Conservation (phyloP, 805 yeast species). For the Suhomyces faveliae region DNA sequence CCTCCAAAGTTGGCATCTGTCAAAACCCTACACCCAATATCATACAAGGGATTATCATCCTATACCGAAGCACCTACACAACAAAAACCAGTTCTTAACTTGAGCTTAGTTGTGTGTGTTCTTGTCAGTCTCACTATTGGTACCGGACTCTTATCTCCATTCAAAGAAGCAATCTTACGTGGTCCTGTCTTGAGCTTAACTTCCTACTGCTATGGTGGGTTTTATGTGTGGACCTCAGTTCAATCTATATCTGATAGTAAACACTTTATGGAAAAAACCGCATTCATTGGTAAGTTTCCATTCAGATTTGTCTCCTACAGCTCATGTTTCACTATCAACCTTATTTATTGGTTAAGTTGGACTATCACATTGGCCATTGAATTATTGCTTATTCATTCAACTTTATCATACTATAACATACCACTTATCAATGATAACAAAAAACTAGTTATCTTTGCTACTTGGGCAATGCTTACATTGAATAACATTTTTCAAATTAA, state of each 20-base stretch:
- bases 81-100: neutral
- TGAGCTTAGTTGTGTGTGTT: neutral
- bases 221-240: conserved; percentile 35
- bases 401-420: conserved; percentile 16
- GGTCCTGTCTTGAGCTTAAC: conserved; percentile 26
- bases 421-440: conserved; percentile 30
- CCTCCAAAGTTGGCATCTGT: neutral
- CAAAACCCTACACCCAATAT: neutral
- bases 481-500: conserved; percentile 45
- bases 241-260: conserved; percentile 39
- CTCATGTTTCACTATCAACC: conserved; percentile 32
- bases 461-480: conserved; percentile 22
- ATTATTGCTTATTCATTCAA: conserved; percentile 18
- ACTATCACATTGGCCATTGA: conserved; percentile 30
- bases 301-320: conserved; percentile 37
- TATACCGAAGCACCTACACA: neutral
- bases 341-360: conserved; percentile 32
- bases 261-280: conserved; percentile 32
- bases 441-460: conserved; percentile 29
- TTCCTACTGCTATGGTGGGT: conserved; percentile 24
- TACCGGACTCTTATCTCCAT: conserved; percentile 33
- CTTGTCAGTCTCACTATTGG: conserved; percentile 22
- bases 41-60: neutral
- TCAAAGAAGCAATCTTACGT: conserved; percentile 27
- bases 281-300: conserved; percentile 30